Evolutionary conservation across 345 rosid genomes (phyloP).

Genomic region (Citrus australasica): DNA sequence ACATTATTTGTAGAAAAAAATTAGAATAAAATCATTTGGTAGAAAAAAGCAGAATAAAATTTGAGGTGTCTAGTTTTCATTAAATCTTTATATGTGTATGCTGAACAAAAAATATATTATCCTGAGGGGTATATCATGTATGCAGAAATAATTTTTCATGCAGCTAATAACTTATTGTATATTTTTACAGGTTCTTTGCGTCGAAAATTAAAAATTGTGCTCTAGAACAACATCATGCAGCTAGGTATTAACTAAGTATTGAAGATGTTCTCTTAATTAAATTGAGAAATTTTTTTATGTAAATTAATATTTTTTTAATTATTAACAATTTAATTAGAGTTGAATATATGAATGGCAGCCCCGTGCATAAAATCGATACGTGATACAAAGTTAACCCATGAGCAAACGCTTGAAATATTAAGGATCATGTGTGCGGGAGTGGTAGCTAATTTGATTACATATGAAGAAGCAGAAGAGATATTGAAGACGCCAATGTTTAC

Average conservation of each 20-base stretch:
- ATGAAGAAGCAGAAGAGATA: no score
- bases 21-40: no score
- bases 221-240: background rate
- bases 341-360: background rate
- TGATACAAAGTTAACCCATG: background rate
- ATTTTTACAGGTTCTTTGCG: background rate
- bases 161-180: no score
- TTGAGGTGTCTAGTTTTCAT: no score
- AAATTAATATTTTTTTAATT: background rate
- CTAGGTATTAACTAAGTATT: background rate
- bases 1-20: no score
- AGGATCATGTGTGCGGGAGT: no score
- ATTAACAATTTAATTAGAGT: background rate
- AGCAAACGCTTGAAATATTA: background rate
- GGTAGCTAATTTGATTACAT: accelerated
- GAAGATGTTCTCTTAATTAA: background rate
- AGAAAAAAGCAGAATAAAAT: no score
- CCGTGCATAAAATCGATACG: background rate
- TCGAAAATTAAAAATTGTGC: background rate
- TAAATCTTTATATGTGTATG: no score
- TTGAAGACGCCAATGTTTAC: no score
- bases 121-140: no score
- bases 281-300: background rate
- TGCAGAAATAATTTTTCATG: no score
- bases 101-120: no score